Percentiles rank a stretch among this genome's conserved stretches.
These are phyloP conservation scores for Berberis vulgaris DNA, from an alignment of 164 flowering plant species.

Conservation along the genomic window DNA sequence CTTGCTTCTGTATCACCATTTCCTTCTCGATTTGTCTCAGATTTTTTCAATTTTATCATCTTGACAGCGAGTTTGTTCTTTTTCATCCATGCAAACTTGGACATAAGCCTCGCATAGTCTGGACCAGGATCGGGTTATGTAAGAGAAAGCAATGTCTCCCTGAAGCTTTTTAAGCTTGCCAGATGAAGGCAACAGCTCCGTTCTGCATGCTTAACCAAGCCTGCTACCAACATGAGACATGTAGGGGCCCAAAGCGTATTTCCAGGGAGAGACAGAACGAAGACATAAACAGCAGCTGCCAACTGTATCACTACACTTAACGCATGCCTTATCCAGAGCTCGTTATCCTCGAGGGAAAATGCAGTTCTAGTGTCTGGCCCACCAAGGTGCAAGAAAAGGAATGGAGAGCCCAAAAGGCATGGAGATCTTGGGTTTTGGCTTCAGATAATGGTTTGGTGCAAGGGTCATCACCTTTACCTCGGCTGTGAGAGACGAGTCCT, in stretches of 20 bases:
- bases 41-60: too few relatives aligned
- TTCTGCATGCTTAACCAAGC: conserved; percentile 33
- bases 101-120: too few relatives aligned
- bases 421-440: conserved; percentile 13
- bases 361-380: conserved; percentile 69
- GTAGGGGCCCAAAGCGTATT: conserved; percentile 19
- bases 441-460: not conserved
- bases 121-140: too few relatives aligned
- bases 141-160: too few relatives aligned
- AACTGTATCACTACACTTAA: conserved; percentile 27
- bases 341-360: conserved; percentile 47
- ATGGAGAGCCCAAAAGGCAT: conserved; percentile 57
- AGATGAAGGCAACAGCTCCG: conserved; percentile 27
- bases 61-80: too few relatives aligned
- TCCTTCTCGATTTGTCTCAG: too few relatives aligned
- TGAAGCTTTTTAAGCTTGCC: conserved; percentile 24
- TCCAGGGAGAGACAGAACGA: conserved; percentile 18
- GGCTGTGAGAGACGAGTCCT: conserved; percentile 38
- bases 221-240: conserved; percentile 26
- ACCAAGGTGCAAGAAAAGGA: conserved; percentile 52
- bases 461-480: not conserved
- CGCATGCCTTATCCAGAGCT: conserved; percentile 42
- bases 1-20: too few relatives aligned
- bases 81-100: too few relatives aligned
- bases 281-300: conserved; percentile 22